Evolutionary conservation across 768 basidiomycete species (phyloP).

Genomic region (Gymnopilus junonius): DNA sequence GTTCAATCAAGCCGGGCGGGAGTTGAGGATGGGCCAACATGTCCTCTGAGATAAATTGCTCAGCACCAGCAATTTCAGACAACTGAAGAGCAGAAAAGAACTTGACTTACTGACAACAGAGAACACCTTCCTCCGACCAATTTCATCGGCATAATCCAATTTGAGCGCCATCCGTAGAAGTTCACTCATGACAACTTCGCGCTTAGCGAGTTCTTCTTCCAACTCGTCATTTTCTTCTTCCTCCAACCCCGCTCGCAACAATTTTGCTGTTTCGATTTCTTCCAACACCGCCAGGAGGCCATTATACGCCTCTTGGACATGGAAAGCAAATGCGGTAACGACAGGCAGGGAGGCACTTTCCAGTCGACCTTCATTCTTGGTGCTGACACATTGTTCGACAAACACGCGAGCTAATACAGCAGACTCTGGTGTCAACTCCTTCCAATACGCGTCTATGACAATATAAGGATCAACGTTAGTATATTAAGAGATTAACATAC

Average conservation of each 20-base stretch:
- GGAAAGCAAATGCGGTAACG: constrained; percentile 89
- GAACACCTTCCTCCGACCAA: constrained; percentile 90
- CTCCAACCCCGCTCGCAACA: constrained; percentile 33
- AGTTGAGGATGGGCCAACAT: constrained; percentile 87
- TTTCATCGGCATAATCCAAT: constrained; percentile 93
- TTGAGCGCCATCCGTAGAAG: constrained; percentile 80
- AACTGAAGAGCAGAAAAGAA: not conserved
- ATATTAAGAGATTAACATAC: constrained; percentile 42
- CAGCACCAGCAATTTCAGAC: not conserved
- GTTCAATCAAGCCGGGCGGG: constrained; percentile 77
- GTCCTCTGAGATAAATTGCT: constrained; percentile 53
- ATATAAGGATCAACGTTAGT: constrained; percentile 36
- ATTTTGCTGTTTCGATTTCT: constrained; percentile 41
- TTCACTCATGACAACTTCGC: constrained; percentile 79
- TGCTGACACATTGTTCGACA: constrained; percentile 76
- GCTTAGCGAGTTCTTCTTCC: constrained; percentile 64
- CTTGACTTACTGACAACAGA: constrained; percentile 76
- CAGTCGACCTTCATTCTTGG: constrained; percentile 63
- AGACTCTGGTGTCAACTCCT: constrained; percentile 72
- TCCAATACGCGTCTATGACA: constrained; percentile 69
- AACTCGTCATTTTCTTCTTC: constrained; percentile 50
- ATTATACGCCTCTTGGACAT: constrained; percentile 83
- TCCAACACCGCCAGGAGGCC: constrained; percentile 45
- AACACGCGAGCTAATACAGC: constrained; percentile 86
- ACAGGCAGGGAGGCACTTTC: constrained; percentile 79